A percentile compares a stretch with the other conserved stretches of the same genome.
These are phyloP conservation scores for Sugiyamaella paludigena DNA, from an alignment of 1,139 yeast genomes.

Conservation along the genomic window DNA sequence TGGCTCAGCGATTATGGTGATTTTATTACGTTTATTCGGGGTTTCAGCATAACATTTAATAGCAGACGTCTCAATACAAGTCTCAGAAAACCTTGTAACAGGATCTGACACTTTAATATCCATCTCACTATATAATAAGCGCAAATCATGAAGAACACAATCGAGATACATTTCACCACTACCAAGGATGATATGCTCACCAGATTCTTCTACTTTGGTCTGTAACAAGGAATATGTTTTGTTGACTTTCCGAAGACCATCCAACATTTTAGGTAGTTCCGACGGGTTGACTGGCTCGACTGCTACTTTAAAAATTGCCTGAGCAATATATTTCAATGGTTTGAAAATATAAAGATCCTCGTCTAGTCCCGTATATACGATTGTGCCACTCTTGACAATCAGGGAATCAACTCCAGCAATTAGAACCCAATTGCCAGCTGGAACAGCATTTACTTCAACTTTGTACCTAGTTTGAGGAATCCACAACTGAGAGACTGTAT, in stretches of 20 bases:
- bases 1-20: conserved; percentile 81
- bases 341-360: conserved; percentile 40
- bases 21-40: conserved; percentile 51
- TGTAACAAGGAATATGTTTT: conserved; percentile 64
- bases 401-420: conserved; percentile 59
- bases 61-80: conserved; percentile 64
- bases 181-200: conserved; percentile 78
- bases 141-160: conserved; percentile 73
- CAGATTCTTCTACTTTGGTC: conserved; percentile 79
- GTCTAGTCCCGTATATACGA: conserved; percentile 33
- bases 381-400: conserved; percentile 59
- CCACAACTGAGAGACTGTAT: conserved; percentile 49
- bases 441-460: conserved; percentile 52
- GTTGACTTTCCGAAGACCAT: conserved; percentile 61
- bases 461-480: conserved; percentile 73
- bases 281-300: conserved; percentile 79
- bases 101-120: conserved; percentile 86
- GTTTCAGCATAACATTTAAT: conserved; percentile 63
- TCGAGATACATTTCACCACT: conserved; percentile 90
- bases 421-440: conserved; percentile 65
- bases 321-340: conserved; percentile 46
- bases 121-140: conserved; percentile 59
- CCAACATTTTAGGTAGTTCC: conserved; percentile 69
- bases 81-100: conserved; percentile 74
- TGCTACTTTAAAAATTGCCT: conserved; percentile 74